These are phyloP conservation scores for Penicillium carneum DNA, from an alignment of 2,329 filamentous ascomycete genomes.

Conservation along the genomic window DNA sequence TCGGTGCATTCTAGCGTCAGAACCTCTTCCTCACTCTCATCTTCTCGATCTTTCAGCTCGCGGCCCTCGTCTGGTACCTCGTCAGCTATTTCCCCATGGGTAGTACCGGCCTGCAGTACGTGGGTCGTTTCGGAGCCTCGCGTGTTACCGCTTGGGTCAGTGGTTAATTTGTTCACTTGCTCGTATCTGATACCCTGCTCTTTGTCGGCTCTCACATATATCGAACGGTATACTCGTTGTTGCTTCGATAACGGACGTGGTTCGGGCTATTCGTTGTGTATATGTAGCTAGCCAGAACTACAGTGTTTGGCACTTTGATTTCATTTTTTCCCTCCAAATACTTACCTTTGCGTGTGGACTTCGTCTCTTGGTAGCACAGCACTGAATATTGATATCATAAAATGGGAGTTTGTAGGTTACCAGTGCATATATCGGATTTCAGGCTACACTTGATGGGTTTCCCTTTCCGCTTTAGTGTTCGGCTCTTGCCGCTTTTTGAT, in stretches of 20 bases:
- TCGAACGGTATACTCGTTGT: background rate
- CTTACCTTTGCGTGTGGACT: background rate
- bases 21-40: conserved; percentile 85
- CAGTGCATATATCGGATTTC: background rate
- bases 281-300: conserved; percentile 1
- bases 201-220: background rate
- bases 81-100: conserved; percentile 99
- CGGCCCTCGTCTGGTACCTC: conserved; percentile 87
- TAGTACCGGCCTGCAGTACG: conserved; percentile 82
- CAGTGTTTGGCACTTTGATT: background rate
- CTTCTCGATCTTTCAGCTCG: conserved; percentile 81
- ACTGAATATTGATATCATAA: background rate
- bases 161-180: conserved; percentile 57
- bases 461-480: background rate
- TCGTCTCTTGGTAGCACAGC: background rate
- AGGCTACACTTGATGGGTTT: background rate
- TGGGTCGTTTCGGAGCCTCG: conserved; percentile 82
- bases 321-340: background rate
- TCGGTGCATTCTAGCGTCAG: conserved; percentile 68
- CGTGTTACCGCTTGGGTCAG: conserved; percentile 88
- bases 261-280: background rate
- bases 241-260: background rate
- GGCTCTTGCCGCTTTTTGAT: too few species aligned
- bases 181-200: too few species aligned
- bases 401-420: background rate